phyloP scores from a whole-genome alignment of 306 rosid genomes.

The Cucurbita ficifolia region DNA sequence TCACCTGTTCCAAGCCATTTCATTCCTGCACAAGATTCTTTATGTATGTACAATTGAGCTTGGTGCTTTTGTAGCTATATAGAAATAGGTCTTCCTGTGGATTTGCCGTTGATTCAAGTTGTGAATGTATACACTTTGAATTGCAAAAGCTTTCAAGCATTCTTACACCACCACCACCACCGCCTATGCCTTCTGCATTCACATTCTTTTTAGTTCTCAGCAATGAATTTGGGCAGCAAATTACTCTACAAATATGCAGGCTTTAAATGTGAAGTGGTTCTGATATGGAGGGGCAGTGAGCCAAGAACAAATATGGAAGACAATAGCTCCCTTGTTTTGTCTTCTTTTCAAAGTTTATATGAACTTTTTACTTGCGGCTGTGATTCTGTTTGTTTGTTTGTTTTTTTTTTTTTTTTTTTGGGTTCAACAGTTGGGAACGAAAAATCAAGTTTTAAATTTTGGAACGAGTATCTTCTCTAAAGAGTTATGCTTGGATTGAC shows the following conservation, averaged over 20 bases:
- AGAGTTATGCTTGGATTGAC: not conserved
- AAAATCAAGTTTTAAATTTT: too few relatives aligned
- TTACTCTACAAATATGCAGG: too few relatives aligned
- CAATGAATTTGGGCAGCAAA: not conserved
- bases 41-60: conserved; percentile 22
- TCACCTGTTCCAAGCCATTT: not conserved
- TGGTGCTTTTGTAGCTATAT: conserved; percentile 24
- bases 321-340: too few relatives aligned
- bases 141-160: not conserved
- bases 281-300: too few relatives aligned
- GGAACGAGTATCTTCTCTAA: too few relatives aligned
- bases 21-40: conserved; percentile 15
- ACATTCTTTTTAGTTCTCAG: not conserved
- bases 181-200: not conserved
- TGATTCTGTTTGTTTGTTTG: not conserved
- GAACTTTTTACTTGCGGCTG: not conserved
- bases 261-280: too few relatives aligned
- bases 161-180: not conserved
- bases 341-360: too few relatives aligned
- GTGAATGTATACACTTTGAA: not conserved
- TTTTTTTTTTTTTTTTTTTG: too few relatives aligned
- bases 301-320: too few relatives aligned
- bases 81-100: conserved; percentile 8
- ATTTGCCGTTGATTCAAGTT: not conserved
- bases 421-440: not conserved